Evolutionary conservation across 208 protist species (phyloP), one percentile per base, ranked within the genome.

Genomic region (Lotmaria passim): DNA sequence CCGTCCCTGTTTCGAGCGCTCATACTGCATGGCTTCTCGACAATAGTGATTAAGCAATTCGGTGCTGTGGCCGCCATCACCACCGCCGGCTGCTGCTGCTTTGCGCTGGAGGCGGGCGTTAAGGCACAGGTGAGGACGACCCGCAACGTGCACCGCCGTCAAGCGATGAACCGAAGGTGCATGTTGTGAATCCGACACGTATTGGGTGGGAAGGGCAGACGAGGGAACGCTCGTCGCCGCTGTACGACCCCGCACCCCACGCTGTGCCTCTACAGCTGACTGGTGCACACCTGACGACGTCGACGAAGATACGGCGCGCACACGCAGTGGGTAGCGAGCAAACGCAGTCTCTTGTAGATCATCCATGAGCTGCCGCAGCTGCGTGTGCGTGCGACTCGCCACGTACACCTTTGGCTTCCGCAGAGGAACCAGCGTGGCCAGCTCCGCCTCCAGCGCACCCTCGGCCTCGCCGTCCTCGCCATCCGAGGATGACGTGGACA

Each of bases 321-420:
- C 23, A 3, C 52, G 59, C 53, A 93, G 57, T 0, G 83, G 69
- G 24, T 88, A 52, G 34, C 73, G 19, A 7, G 75, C 75, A 79
- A 96, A 98, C 17, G 59, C 81, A 3, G 97, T 98, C 10, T 65
- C 46, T 63, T 89, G 87, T 0, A 98, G 65, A 59, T 98, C 97
- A 8, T 88, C 79, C 26, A 96, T 86, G 33, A 99, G 88, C 65
- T 99, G 97, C 21, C 84, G 81, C 23, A 99, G 72, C 68, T 99
- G 97, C 15, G 97, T 97, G 83, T 99, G 98, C 17, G 97, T 98
- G 30, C 98, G 85, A 56, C 93, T 98, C 56, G 94, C 94, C 61
- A 98, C 93, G 78, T 97, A 97, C 5, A 98, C 71, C 69, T 98
- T 97, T 28, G 90, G 93, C 44, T 83, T 80, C 33, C 86, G 85